Base-by-base conservation (phyloP, 257 asterid species). In the Anisodus acutangulus region DNA sequence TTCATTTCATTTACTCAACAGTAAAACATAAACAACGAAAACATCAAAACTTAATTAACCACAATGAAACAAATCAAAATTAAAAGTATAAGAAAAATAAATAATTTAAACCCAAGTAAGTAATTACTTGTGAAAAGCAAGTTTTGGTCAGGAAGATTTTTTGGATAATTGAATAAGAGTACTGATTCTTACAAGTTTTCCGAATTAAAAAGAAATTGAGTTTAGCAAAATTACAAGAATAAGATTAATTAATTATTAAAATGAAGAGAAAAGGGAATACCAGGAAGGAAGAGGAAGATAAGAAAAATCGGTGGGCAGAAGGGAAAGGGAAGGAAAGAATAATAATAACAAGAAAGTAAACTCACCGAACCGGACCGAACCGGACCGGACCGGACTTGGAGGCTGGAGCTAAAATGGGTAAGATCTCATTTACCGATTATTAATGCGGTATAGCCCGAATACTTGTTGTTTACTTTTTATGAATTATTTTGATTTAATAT, bases 281-380 rank as follows among this genome's bases (percentile, higher is more conserved):
- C 83, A 80, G 62, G 10, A 69, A 80, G 55, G 10, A 69, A 39
- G 60, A 37, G 85, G n/a, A 85, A 86, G 94, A 90, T 88, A 88
- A 88, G 89, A 88, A 84, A 31, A 31, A 31, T 85, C 84, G 90
- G 88, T 92, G 87, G 93, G 92, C 84, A 91, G 89, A 88, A 90
- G 79, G 67, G 64, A 83, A 10, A 80, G 9, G 31, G 53, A 4
- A 70, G 41, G 49, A 83, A 41, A 9, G 85, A 89, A 84, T 39
- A 81, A 66, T 69, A 71, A 35, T 16, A 15, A 15, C 45, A 15
- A 22, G n/a, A 62, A 84, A 39, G 9, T 17, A 62, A 83, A 80
- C 68, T 13, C 35, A 31, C 35, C 35, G 35, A 31, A 31, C 35
- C 35, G 35, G 9, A 57, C 63, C 62, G 13, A 4, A 13, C 7